Evolutionary conservation across 306 rosid species (phyloP), one percentile per base, ranked within the genome.

Genomic region (Morella rubra): DNA sequence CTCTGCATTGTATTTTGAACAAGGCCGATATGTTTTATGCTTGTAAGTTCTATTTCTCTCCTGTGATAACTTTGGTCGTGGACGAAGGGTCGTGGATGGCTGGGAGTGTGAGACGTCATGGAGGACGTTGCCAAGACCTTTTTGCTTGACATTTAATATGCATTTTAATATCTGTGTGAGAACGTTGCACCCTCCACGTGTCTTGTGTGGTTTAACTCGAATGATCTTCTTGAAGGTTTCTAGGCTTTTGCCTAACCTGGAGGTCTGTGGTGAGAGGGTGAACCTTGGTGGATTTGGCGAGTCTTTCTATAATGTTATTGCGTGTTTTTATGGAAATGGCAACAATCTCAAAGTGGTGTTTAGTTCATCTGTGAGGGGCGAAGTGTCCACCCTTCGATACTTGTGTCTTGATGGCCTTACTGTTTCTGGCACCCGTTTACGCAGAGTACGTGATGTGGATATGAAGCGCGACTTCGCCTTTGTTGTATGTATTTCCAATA

Each of bases 361-460:
- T 91, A 84, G 91, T 85, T 84, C 85, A 85, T 91, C 91, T 89
- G 85, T 89, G 96, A 83, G 77, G 89, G 96, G 90, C 87, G 80
- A 86, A 86, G 93, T 87, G 87, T 80, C 89, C 85, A 78, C 91
- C 81, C 90, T 86, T 84, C 80, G 79, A 90, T 88, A 66, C 85
- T 89, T 89, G 89, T 87, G 93, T 91, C 86, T 86, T 88, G 93
- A 90, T 91, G 90, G 91, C 90, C 93, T 91, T 91, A 87, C 89
- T 91, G 91, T 91, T 91, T 91, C 83, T 90, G 96, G 96, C 78
- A 87, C 84, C 90, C 91, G 62, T 91, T 91, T 91, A 82, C 93
- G 96, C 97, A 91, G 97, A 89, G 84, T 91, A 82, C 97, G 97
- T 53, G 97, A 85, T 80, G 97, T 89, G 85, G 97, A 91, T 85